Conservation (phyloP, 2,329 filamentous ascomycete genomes). For the Alternaria infectoria region DNA sequence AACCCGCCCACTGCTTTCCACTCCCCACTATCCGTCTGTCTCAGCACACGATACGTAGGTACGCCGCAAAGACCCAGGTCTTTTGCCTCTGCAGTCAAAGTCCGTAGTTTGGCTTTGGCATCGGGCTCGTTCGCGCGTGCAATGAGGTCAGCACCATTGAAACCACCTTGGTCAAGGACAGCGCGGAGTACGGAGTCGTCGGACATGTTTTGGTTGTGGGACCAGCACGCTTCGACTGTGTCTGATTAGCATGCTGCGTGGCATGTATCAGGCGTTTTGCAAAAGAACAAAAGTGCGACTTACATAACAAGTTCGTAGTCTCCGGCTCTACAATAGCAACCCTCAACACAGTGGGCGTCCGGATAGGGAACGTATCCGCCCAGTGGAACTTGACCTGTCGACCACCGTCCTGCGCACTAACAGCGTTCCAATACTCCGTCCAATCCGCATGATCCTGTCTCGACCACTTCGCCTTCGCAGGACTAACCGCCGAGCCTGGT, state of each 20-base stretch:
- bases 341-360: conserved; percentile 42
- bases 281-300: neutral
- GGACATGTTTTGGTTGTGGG: conserved; percentile 36
- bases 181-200: conserved; percentile 30
- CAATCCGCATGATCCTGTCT: conserved; percentile 43
- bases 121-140: conserved; percentile 30
- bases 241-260: conserved; percentile 6
- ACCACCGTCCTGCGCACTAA: conserved; percentile 36
- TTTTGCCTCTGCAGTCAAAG: conserved; percentile 42
- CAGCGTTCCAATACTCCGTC: conserved; percentile 41
- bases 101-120: conserved; percentile 32
- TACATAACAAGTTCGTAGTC: conserved; percentile 32
- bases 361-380: conserved; percentile 42
- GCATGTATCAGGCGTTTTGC: accelerated
- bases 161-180: conserved; percentile 36
- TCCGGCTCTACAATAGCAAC: conserved; percentile 36
- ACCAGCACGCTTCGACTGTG: conserved; percentile 43
- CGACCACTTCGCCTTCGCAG: conserved; percentile 34
- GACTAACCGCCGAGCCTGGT: conserved; percentile 32
- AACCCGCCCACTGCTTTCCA: conserved; percentile 32
- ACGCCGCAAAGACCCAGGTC: conserved; percentile 40
- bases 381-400: conserved; percentile 38
- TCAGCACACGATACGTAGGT: conserved; percentile 40
- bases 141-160: conserved; percentile 32
- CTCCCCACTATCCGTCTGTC: conserved; percentile 5